phyloP scores from a whole-genome alignment of 2,329 filamentous ascomycete species.

The Beauveria sp. region DNA sequence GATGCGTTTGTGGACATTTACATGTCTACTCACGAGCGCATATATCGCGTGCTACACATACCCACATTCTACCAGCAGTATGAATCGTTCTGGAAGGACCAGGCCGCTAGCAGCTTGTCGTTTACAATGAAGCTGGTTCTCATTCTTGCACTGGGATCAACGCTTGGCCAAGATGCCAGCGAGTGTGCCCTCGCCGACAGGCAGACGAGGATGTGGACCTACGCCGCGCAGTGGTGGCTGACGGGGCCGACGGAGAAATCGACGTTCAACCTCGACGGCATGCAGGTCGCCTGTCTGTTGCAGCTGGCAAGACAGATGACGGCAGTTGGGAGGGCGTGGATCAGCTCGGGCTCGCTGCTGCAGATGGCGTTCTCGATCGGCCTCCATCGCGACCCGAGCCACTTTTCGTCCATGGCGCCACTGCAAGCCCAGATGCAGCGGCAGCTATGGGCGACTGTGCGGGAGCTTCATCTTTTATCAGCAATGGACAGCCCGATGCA shows the following conservation, averaged over 20 bases:
- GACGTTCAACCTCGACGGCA: not conserved
- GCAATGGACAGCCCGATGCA: constrained; percentile 1
- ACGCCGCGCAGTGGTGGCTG: constrained; percentile 10
- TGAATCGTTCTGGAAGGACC: not conserved
- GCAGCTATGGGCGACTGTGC: constrained; percentile 4
- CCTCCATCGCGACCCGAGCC: constrained; percentile 6
- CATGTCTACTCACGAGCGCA: not conserved
- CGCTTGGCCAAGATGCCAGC: not conserved
- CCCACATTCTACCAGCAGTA: constrained; percentile 6
- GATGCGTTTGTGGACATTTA: constrained; percentile 1
- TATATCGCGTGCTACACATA: constrained; percentile 4
- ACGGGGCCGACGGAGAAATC: not conserved
- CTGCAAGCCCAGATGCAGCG: not conserved
- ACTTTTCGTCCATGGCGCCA: not conserved
- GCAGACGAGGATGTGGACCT: not conserved
- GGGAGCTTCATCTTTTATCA: not conserved
- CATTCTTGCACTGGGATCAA: not conserved
- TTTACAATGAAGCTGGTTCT: constrained; percentile 1
- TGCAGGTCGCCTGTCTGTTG: constrained; percentile 3
- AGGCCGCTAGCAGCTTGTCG: not conserved
- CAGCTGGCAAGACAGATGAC: constrained; percentile 9
- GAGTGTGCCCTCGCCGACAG: not conserved
- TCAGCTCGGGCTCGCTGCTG: not conserved
- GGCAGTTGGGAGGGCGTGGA: not conserved
- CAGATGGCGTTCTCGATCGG: constrained; percentile 6